Percentiles rank a stretch among this genome's conserved stretches.
These are phyloP conservation scores for Pelomyxa schiedti DNA, from an alignment of 78 protist species.

Conservation along the genomic window DNA sequence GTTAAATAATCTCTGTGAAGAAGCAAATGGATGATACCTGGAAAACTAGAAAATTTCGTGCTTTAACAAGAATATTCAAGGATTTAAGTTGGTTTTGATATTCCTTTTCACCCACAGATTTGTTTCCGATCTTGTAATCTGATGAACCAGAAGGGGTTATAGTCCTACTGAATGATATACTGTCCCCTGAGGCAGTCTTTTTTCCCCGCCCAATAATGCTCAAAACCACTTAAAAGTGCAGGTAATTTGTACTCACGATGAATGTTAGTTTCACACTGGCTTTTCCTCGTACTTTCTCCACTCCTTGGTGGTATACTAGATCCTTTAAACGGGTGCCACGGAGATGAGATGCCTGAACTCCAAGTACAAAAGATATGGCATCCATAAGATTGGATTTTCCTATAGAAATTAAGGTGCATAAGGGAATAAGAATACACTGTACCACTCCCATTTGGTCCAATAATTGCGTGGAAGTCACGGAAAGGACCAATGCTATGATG, in stretches of 20 bases:
- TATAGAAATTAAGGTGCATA: conserved; percentile 23
- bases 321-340: conserved; percentile 57
- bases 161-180: too few relatives aligned
- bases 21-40: too few relatives aligned
- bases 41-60: conserved; percentile 86
- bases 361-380: conserved; percentile 88
- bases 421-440: neutral
- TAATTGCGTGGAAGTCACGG: conserved; percentile 76
- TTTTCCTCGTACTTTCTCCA: neutral
- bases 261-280: neutral
- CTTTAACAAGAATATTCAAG: conserved; percentile 36
- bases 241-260: too few relatives aligned
- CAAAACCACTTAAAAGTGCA: too few relatives aligned
- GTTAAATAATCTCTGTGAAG: too few relatives aligned
- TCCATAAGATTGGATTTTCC: conserved; percentile 91
- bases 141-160: too few relatives aligned
- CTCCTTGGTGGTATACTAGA: conserved; percentile 9
- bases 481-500: conserved; percentile 85
- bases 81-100: conserved; percentile 32
- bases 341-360: conserved; percentile 56
- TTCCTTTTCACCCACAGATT: conserved; percentile 3
- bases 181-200: too few relatives aligned
- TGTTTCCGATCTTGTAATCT: too few relatives aligned
- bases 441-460: conserved; percentile 98
- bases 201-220: too few relatives aligned